Conservation (phyloP, 2,329 filamentous ascomycete genomes). For the Aaosphaeria arxii region DNA sequence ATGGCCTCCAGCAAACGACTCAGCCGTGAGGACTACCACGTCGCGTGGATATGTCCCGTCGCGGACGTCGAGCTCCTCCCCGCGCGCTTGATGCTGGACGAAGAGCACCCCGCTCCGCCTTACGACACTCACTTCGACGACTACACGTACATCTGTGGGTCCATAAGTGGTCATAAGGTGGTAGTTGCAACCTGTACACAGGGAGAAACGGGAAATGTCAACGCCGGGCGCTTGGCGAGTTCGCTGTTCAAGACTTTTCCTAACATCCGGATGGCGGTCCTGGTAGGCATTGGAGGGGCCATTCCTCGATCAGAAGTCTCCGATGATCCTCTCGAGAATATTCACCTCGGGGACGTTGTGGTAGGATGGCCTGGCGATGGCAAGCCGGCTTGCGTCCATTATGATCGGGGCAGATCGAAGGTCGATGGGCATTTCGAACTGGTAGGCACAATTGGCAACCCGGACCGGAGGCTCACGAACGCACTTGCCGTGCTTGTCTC, state of each 20-base stretch:
- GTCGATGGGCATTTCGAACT: conserved; percentile 2
- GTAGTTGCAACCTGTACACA: conserved; percentile 2
- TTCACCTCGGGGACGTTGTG: conserved; percentile 3
- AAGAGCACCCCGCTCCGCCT: not conserved
- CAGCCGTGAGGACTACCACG: not conserved
- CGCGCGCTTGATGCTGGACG: not conserved
- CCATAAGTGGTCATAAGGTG: conserved; percentile 1
- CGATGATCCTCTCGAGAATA: not conserved
- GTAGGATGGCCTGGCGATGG: conserved; percentile 3
- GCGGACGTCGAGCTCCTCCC: not conserved
- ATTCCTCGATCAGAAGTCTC: conserved; percentile 1
- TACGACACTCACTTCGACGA: conserved; percentile 3
- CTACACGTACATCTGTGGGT: conserved; percentile 2
- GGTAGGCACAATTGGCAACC: conserved; percentile 2
- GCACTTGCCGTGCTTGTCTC: conserved; percentile 1
- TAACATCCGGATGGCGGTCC: conserved; percentile 3
- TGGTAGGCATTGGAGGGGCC: conserved; percentile 3
- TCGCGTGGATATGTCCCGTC: conserved; percentile 1
- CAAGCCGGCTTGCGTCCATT: conserved; percentile 3
- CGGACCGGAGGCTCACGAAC: conserved; percentile 2
- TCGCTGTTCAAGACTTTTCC: conserved; percentile 4
- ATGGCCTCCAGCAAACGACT: not conserved
- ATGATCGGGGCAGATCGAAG: conserved; percentile 2
- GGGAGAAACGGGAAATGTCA: conserved; percentile 2
- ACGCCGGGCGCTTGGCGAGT: conserved; percentile 2